phyloP scores from a whole-genome alignment of 495 filamentous ascomycete species.

The Cercophora sp. region DNA sequence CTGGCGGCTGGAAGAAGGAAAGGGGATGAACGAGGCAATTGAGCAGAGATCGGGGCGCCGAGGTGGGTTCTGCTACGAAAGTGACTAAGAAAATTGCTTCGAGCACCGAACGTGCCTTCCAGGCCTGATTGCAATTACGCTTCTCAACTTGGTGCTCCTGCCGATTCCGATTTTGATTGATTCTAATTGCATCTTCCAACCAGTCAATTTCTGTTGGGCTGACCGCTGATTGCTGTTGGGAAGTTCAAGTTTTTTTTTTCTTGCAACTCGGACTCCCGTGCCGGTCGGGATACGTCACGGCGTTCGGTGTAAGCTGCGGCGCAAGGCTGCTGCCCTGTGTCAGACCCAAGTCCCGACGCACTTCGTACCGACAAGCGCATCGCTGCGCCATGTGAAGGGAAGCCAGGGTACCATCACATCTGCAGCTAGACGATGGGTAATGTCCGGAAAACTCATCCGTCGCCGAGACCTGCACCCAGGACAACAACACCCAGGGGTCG shows the following conservation, averaged over 20 bases:
- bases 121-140: background rate
- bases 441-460: slow-evolving; percentile 10
- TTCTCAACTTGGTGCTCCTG: background rate
- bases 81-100: background rate
- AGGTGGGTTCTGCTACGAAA: background rate
- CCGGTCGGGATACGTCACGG: slow-evolving; percentile 5
- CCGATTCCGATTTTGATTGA: slow-evolving; percentile 1
- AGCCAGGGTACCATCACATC: slow-evolving; percentile 5
- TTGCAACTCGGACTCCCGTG: background rate
- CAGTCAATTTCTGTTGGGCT: background rate
- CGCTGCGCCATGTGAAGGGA: slow-evolving; percentile 5
- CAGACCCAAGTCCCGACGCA: slow-evolving; percentile 18
- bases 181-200: background rate
- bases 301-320: slow-evolving; percentile 8
- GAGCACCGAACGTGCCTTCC: background rate
- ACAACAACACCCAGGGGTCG: background rate
- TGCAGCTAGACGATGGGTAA: slow-evolving; percentile 6
- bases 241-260: background rate
- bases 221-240: slow-evolving; percentile 9
- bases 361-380: too few relatives aligned
- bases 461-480: slow-evolving; percentile 2
- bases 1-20: background rate
- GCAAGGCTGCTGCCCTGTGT: slow-evolving; percentile 8
- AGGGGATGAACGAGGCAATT: slow-evolving; percentile 1
- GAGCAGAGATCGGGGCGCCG: background rate